Evolutionary conservation across 495 filamentous ascomycete genomes (phyloP).

Genomic region (Talaromyces thailandensis): DNA sequence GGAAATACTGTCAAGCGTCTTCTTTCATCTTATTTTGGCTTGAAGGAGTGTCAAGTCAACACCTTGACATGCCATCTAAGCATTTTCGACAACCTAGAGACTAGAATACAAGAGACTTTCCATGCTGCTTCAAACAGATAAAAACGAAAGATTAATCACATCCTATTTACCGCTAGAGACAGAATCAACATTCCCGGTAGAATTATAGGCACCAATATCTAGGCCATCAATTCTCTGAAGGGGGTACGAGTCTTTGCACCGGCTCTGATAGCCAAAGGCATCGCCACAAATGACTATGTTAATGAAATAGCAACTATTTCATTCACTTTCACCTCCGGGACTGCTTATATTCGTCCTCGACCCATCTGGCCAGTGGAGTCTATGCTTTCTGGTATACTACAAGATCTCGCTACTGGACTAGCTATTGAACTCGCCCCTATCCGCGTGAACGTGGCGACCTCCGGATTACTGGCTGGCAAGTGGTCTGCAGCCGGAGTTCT

Average conservation of each 20-base stretch:
- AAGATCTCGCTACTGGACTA: conserved; percentile 36
- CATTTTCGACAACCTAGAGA: neutral
- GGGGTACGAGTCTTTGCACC: conserved; percentile 44
- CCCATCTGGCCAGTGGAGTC: conserved; percentile 12
- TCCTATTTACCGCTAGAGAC: conserved; percentile 53
- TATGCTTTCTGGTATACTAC: conserved; percentile 18
- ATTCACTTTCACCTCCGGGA: conserved; percentile 48
- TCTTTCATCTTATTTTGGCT: conserved; percentile 21
- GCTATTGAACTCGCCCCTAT: conserved; percentile 51
- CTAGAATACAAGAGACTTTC: neutral
- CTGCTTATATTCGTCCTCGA: conserved; percentile 31
- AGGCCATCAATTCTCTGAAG: conserved; percentile 21
- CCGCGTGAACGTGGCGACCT: conserved; percentile 50
- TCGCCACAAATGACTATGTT: conserved; percentile 28
- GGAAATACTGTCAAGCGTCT: conserved; percentile 32
- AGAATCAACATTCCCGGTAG: conserved; percentile 11
- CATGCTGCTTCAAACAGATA: neutral
- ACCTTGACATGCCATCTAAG: neutral
- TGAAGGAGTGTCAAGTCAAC: neutral
- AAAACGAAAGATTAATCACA: conserved; percentile 40
- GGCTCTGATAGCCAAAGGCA: conserved; percentile 43
- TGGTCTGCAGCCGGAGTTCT: conserved; percentile 14
- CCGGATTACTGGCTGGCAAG: conserved; percentile 41
- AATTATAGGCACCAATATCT: neutral
- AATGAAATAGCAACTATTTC: conserved; percentile 23